phyloP scores from a whole-genome alignment of 2,329 filamentous ascomycete genomes.

The Apiospora hydei region DNA sequence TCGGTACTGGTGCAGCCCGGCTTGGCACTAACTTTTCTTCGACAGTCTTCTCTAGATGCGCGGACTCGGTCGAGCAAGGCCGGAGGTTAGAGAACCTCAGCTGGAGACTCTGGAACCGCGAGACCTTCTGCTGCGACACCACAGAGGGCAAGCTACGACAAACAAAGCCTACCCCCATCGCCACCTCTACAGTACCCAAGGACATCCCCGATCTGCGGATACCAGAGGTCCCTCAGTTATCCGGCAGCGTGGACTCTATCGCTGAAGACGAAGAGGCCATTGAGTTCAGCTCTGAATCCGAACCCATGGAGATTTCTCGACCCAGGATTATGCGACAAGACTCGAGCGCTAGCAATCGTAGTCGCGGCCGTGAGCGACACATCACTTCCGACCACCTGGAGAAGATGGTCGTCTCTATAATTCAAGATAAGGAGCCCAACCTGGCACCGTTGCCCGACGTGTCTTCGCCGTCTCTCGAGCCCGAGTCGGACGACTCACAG shows the following conservation, averaged over 20 bases:
- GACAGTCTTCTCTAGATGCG: slow-evolving; percentile 90
- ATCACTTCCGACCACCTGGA: slow-evolving; percentile 93
- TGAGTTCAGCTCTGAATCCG: slow-evolving; percentile 62
- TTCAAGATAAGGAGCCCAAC: slow-evolving; percentile 82
- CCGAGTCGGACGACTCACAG: slow-evolving; percentile 55
- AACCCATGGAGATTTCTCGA: slow-evolving; percentile 65
- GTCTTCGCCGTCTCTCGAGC: slow-evolving; percentile 45
- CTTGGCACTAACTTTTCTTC: slow-evolving; percentile 41
- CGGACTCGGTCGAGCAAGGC: slow-evolving; percentile 92
- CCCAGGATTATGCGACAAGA: slow-evolving; percentile 76
- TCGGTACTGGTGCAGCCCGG: slow-evolving; percentile 19
- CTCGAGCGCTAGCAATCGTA: slow-evolving; percentile 73
- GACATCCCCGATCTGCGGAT: slow-evolving; percentile 55
- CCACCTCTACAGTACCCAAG: slow-evolving; percentile 54
- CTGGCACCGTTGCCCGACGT: slow-evolving; percentile 58
- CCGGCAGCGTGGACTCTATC: slow-evolving; percentile 76
- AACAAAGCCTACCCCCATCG: neutral
- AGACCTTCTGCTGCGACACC: slow-evolving; percentile 86
- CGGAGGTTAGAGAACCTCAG: slow-evolving; percentile 92
- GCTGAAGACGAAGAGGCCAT: slow-evolving; percentile 72
- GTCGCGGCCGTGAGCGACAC: slow-evolving; percentile 80
- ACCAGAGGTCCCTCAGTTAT: slow-evolving; percentile 73
- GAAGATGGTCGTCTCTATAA: slow-evolving; percentile 93
- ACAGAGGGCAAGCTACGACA: slow-evolving; percentile 58
- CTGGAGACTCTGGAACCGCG: slow-evolving; percentile 94